Evolutionary conservation across 345 rosid species (phyloP), one percentile per base, ranked within the genome.

Genomic region (Zanthoxylum bungeanum): DNA sequence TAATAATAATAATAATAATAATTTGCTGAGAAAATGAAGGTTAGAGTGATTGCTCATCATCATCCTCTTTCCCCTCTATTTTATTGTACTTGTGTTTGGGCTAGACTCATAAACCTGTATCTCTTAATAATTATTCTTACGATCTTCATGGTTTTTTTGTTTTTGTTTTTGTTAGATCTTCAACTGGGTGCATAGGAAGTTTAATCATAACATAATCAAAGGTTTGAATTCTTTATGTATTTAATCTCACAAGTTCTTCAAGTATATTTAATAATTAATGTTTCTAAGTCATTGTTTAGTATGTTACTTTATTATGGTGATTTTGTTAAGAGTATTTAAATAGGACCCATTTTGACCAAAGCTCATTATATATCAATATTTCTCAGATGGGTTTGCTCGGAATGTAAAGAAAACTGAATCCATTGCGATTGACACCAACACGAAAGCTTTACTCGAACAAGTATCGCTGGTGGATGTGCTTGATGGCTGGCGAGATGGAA

Each of bases 131-230:
- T n/a, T n/a, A n/a, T n/a, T n/a, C n/a, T n/a, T n/a, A n/a, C n/a
- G n/a, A n/a, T n/a, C n/a, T n/a, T n/a, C n/a, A n/a, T n/a, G n/a
- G n/a, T n/a, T 53, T 40, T 27, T 5, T 66, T 22, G 33, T 0
- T 56, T 74, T 34, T 56, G 11, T 34, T n/a, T 70, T 75, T 61
- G 28, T 53, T 75, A 89, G 97, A 88, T 93, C 83, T 93, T 93
- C 84, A 88, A 85, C 68, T 93, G 98, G 98, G 81, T 91, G 87
- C 93, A 93, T 40, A 85, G 80, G 80, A 87, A 83, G 85, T 80
- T 89, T 80, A 77, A 85, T 85, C 85, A 85, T 39, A 81, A 77
- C 77, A 70, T 84, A 60, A 61, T 81, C 74, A 90, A 85, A 92
- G 97, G 95, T 89, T 84, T 66, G 78, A 6, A 33, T 33, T 44